Evolutionary conservation across 331 rosid genomes (phyloP), one percentile per base, ranked within the genome.

Genomic region (Malus hybrid): DNA sequence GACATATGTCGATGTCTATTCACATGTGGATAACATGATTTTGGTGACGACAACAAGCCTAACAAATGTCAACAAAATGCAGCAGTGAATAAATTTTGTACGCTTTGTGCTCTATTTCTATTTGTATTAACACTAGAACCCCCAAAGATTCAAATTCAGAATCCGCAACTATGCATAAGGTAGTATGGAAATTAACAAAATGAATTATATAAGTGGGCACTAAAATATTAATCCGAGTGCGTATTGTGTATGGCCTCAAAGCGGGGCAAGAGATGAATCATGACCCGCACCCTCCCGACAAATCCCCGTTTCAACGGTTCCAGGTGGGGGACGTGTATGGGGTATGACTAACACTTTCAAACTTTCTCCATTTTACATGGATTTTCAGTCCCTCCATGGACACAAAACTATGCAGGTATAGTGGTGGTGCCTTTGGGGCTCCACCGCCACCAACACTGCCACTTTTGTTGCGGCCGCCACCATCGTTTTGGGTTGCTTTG

Each of bases 231-330:
- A 24, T 60, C 32, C 36, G 18, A 65, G 69, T 64, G 77, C 62
- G 70, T 74, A 68, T 10, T 29, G 46, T 44, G 71, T 74, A 70
- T 79, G 74, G 80, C 71, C 80, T 77, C 74, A 36, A 55, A 33
- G 70, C 77, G 63, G 62, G 66, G 48, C 69, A 60, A 59, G 77
- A 76, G 79, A 59, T 48, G 71, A 72, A 39, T 18, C 19, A 22
- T 72, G 75, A 74, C 76, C 85, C 83, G 77, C 74, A 82, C 71
- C 29, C 52, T 82, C 79, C 69, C 78, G 81, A 84, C 89, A 86
- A 79, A 77, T 81, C 82, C 86, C 89, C 79, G 81, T 76, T 73
- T 66, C 71, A 83, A 81, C 66, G 88, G 93, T 59, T 78, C 83
- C 63, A 77, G 54, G 70, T 63, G 76, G 78, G 59, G 79, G 73